phyloP scores from a whole-genome alignment of 768 basidiomycete genomes.

The Lyophyllum shimeji region DNA sequence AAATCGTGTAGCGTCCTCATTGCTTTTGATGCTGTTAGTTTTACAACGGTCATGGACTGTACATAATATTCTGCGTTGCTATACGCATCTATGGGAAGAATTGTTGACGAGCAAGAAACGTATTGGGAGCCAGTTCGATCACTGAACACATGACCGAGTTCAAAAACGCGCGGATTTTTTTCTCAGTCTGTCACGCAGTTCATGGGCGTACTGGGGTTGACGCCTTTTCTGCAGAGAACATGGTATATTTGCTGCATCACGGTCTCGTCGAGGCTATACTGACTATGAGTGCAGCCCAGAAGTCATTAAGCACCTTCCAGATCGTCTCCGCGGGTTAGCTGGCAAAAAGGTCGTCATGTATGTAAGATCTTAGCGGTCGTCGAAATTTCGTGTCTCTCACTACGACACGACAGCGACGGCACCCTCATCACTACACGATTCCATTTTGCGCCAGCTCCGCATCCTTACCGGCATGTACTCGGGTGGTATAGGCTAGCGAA shows the following conservation, averaged over 20 bases:
- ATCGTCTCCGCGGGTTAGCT: constrained; percentile 56
- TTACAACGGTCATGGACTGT: no score
- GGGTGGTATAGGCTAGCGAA: constrained; percentile 74
- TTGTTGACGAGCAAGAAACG: no score
- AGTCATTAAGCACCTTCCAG: constrained; percentile 60
- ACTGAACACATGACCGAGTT: background rate
- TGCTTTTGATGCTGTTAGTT: no score
- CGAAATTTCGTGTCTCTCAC: constrained; percentile 8
- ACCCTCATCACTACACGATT: constrained; percentile 84
- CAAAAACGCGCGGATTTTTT: background rate
- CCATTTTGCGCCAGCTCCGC: constrained; percentile 67
- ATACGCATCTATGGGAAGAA: no score
- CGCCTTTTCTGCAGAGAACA: constrained; percentile 67
- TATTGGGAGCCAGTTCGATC: no score
- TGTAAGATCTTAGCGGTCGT: constrained; percentile 21
- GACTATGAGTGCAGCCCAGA: constrained; percentile 47
- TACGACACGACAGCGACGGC: constrained; percentile 58
- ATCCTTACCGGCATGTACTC: constrained; percentile 67
- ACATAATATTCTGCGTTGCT: no score
- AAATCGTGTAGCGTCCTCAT: no score
- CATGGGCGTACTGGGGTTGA: constrained; percentile 75
- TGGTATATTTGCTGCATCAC: constrained; percentile 37
- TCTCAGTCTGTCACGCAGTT: background rate
- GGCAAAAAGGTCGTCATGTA: constrained; percentile 80
- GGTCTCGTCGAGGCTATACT: background rate